Evolutionary conservation across 768 basidiomycete species (phyloP), one percentile per base, ranked within the genome.

Genomic region (Galerina marginata): DNA sequence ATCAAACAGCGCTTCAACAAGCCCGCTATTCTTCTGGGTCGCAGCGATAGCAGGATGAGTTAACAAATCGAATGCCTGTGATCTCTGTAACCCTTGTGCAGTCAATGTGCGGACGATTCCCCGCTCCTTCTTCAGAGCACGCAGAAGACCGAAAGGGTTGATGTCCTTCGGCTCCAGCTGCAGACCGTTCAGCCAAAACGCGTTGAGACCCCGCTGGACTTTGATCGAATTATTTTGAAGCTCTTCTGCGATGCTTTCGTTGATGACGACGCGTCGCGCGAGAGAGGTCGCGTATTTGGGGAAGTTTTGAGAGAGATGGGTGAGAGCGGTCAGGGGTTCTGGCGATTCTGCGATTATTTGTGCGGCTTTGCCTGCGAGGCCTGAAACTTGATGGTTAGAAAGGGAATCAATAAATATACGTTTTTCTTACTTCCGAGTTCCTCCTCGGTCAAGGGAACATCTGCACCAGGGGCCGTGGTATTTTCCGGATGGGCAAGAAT

Each of bases 141-240:
- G 80, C 52, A 96, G 72, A 3, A 98, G 80, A 4, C 82, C 84
- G 57, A 94, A 90, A 0, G 90, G 84, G 56, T 88, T 86, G 56
- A 92, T 73, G 43, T 95, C 91, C 38, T 83, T 83, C 38, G 84
- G 81, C 2, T 77, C 70, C 9, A 96, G 66, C 12, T 72, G 65
- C 4, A 83, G 79, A 0, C 96, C 97, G 62, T 98, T 98, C 25
- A 96, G 71, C 92, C 93, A 97, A 40, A 89, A 79, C 60, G 83
- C 73, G 70, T 80, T 88, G 39, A 78, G 63, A 1, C 89, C 87
- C 44, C 74, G 77, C 59, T 84, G 77, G 14, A 78, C 83, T 60
- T 80, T 84, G 26, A 78, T 63, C 59, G 84, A 80, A 63, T 93
- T 93, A 7, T 68, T 69, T 20, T 78, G 68, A 6, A 95, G 71